Evolutionary conservation across 495 filamentous ascomycete species (phyloP).

Genomic region (Penicillium parvum): DNA sequence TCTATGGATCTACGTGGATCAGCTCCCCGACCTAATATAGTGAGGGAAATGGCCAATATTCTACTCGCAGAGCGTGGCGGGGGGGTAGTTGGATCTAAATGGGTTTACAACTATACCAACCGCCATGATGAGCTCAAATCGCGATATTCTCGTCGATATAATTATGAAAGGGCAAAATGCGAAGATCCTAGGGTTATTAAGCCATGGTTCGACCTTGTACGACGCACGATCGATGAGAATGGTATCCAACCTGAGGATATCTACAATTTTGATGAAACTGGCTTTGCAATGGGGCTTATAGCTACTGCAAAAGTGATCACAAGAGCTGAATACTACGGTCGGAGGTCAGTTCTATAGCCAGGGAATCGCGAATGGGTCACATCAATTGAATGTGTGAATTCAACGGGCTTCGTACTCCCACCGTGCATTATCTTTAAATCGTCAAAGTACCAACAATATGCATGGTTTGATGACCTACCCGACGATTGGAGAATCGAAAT

Average conservation of each 20-base stretch:
- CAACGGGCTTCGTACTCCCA: constrained; percentile 17
- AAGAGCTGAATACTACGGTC: constrained; percentile 17
- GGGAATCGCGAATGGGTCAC: constrained; percentile 7
- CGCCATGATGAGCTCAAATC: no score
- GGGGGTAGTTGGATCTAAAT: no score
- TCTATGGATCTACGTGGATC: no score
- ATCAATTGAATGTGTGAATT: constrained; percentile 33
- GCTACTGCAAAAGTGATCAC: constrained; percentile 5
- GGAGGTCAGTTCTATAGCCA: constrained; percentile 22
- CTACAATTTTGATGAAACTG: constrained; percentile 45
- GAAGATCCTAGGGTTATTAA: no score
- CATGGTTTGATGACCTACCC: constrained; percentile 28
- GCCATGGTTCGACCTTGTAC: no score
- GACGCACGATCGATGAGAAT: constrained; percentile 40
- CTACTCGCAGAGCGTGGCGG: no score
- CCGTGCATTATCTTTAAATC: constrained; percentile 33
- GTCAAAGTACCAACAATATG: neutral
- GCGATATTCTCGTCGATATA: no score
- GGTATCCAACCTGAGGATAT: constrained; percentile 16
- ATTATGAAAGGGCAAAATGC: no score
- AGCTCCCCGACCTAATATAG: no score
- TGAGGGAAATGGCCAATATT: no score
- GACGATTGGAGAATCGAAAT: constrained; percentile 22
- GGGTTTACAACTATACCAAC: no score
- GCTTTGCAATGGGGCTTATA: constrained; percentile 38